Evolutionary conservation across 176 grass and related monocot species (phyloP), one percentile per base, ranked within the genome.

Genomic region (Eragrostis nindensis): DNA sequence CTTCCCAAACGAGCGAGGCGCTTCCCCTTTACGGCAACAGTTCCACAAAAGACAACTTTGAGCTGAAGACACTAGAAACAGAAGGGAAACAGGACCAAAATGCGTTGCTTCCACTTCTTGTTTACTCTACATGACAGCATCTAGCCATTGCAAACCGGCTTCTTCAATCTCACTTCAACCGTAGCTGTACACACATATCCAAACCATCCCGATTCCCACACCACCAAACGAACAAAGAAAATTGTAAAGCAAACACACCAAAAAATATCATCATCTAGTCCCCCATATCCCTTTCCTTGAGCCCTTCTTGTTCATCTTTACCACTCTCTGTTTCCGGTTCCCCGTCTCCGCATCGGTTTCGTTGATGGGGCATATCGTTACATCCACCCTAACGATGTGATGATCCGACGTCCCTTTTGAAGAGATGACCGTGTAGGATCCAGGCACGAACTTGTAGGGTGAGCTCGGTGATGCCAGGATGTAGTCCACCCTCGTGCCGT

Each of bases 401-500:
- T 98, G 95, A 40, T 93, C 94, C 5, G 94, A 97, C 6, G 94
- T 97, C 3, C 94, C 94, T 38, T 97, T 97, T 0, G 94, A 97
- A 6, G 94, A 97, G 56, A 91, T 40, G 76, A 97, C 94, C 11
- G 83, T 92, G 71, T 97, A 97, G 21, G 94, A 97, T 24, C 91
- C 94, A 18, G 94, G 94, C 24, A 91, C 80, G 30, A 97, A 93
- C 71, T 85, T 93, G 86, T 93, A 93, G 29, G 86, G 80, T 5
- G 77, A 95, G 80, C 84, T 77, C 21, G 92, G 95, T 48, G 95
- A 98, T 0, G 92, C 86, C 16, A 99, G 62, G 10, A 99, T 88
- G 76, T 95, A 99, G 62, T 99, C 96, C 79, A 99, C 82, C 86
- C 96, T 89, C 27, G 96, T 99, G 39, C 96, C 92, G 62, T 95